These are phyloP conservation scores for Colletotrichum sp. DNA, from an alignment of 2,329 filamentous ascomycete species.

Conservation along the genomic window DNA sequence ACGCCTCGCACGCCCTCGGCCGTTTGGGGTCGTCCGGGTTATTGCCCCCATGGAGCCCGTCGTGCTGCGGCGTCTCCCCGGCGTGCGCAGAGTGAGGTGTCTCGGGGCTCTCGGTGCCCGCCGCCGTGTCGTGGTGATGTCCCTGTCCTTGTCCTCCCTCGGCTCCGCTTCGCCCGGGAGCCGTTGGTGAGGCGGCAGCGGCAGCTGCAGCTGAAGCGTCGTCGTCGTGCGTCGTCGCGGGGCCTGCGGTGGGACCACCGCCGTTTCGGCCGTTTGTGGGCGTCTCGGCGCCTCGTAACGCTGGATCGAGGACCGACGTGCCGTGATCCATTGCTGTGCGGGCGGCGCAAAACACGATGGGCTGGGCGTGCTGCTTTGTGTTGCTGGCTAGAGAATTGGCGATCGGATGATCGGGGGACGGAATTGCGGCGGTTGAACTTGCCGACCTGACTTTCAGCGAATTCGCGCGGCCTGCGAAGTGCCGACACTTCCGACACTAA, in stretches of 20 bases:
- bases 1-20: constrained; percentile 76
- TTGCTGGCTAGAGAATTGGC: background rate
- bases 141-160: background rate
- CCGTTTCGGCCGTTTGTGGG: background rate
- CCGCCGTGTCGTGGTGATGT: background rate
- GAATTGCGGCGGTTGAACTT: constrained; percentile 14
- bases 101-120: constrained; percentile 1
- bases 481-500: constrained; percentile 17
- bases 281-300: constrained; percentile 4
- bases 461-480: background rate
- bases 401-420: constrained; percentile 18
- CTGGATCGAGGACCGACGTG: constrained; percentile 16
- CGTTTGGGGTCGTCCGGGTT: constrained; percentile 62
- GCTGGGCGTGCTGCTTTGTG: background rate
- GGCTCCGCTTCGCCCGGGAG: background rate
- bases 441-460: constrained; percentile 6
- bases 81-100: constrained; percentile 10
- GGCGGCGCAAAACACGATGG: background rate
- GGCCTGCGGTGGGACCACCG: background rate
- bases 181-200: background rate
- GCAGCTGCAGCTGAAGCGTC: background rate
- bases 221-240: background rate
- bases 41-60: background rate
- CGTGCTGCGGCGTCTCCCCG: constrained; percentile 10
- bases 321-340: constrained; percentile 11